Evolutionary conservation across 2,329 filamentous ascomycete species (phyloP), one percentile per base, ranked within the genome.

Genomic region (Colletotrichum cordylinicola): DNA sequence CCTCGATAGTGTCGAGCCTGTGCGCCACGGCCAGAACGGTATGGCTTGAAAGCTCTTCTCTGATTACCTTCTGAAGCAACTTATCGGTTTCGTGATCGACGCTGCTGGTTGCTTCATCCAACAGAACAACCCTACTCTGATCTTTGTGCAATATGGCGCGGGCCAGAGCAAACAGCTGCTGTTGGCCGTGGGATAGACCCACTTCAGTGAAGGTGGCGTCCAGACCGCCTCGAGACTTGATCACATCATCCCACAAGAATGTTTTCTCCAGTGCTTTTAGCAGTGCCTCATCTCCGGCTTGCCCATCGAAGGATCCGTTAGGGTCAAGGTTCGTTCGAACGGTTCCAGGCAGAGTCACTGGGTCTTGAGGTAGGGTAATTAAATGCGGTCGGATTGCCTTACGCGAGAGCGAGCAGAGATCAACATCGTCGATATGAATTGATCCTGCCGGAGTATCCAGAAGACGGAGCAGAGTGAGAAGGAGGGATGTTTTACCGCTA

Each of bases 401-500:
- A 7, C 73, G 77, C 2, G 77, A 62, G 21, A 79, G 62, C 4
- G 70, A 67, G 1, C 60, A 48, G 31, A 78, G 66, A 15, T 80
- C 61, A 2, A 77, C 4, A 18, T 58, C 70, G 37, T 80, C 79
- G 18, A 91, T 83, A 1, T 68, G 79, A 48, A 91, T 86, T 4
- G 75, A 81, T 0, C 81, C 81, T 3, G 71, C 29, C 2, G 82
- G 82, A 2, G 86, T 78, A 21, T 90, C 88, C 2, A 90, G 77
- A 60, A 91, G 84, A 5, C 87, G 85, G n/a, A 90, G 84, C 2
- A 91, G 81, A 4, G 77, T 74, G 13, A 78, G 70, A 27, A 80
- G 48, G 2, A 80, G 56, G 6, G 79, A 79, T 16, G 75, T 78
- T 35, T 80, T 81, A 9, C 80, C 79, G 48, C 78, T 78, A 27